Base-by-base conservation (phyloP, 495 filamentous ascomycete genomes). In the Lophiostoma macrostomum region DNA sequence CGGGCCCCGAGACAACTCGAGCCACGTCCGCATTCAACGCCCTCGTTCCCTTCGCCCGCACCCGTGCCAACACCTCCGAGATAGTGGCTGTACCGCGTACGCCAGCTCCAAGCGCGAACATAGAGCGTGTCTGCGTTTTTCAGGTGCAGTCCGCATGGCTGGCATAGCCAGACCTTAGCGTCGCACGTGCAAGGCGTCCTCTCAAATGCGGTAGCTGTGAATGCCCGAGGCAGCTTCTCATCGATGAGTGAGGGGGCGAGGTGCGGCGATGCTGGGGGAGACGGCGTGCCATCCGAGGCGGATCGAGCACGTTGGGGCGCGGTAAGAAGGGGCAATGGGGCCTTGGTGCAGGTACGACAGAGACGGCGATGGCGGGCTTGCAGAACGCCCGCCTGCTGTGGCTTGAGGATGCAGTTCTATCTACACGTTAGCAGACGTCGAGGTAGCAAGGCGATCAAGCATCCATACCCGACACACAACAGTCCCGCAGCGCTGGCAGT, bases 351-450 rank as follows among this genome's bases (percentile, higher is more conserved):
- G 28, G 80, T 74, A 1, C 71, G 74, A 68, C 90, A 95, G 3
- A 95, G 81, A 3, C 90, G 82, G 30, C 90, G 84, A 58, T 90
- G 82, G 19, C 90, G 83, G 53, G 78, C 76, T 44, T 76, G 80
- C 22, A 91, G 77, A 10, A 76, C 72, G 19, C 73, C 67, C 6
- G 73, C 69, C 1, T 80, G 75, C 0, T 87, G 87, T 0, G 84
- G 80, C 70, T 95, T 93, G 61, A 83, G 80, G 12, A 82, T 85
- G 71, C 90, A 95, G 60, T 96, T 95, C 87, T 94, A 58, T 16
- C n/a, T 45, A 1, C 31, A 5, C 28, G 13, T 62, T 30, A 65
- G 45, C 30, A 25, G 25, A 13, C 1, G 11, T 50, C 11, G 4
- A 16, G 11, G 39, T 13, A 24, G 19, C 18, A 28, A 2, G 14